These are phyloP conservation scores for Boeremia lycopersici DNA, from an alignment of 2,329 filamentous ascomycete species.

Conservation along the genomic window DNA sequence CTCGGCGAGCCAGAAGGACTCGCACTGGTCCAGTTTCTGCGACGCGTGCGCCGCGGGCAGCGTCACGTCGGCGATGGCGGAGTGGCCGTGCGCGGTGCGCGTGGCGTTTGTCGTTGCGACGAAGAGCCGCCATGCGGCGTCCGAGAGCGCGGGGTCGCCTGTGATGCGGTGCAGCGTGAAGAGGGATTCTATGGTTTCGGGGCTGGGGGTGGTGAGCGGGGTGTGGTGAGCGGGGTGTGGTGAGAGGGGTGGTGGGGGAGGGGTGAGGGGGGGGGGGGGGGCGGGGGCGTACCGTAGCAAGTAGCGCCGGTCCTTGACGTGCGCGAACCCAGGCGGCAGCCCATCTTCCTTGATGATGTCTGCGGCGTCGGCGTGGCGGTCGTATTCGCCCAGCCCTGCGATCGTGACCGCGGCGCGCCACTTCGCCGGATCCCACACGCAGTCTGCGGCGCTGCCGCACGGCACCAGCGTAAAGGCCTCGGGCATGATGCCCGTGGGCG, in stretches of 20 bases:
- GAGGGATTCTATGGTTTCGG: slow-evolving; percentile 85
- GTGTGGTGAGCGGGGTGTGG: too few relatives aligned
- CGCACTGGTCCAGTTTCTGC: slow-evolving; percentile 42
- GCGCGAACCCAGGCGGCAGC: slow-evolving; percentile 50
- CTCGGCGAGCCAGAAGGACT: slow-evolving; percentile 90
- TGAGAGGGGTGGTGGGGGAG: background rate
- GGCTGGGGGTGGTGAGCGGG: slow-evolving; percentile 55
- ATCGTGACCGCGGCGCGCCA: slow-evolving; percentile 50
- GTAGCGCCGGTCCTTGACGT: slow-evolving; percentile 48
- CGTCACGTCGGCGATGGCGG: slow-evolving; percentile 70
- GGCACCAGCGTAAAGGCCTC: slow-evolving; percentile 53
- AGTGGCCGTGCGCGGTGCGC: slow-evolving; percentile 69
- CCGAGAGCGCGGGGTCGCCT: slow-evolving; percentile 74
- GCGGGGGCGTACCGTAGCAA: slow-evolving; percentile 44
- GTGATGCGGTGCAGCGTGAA: slow-evolving; percentile 93
- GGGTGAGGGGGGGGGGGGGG: background rate
- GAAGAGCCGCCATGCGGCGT: slow-evolving; percentile 89
- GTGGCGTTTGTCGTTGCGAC: slow-evolving; percentile 71
- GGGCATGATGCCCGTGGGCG: slow-evolving; percentile 60
- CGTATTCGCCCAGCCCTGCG: slow-evolving; percentile 19
- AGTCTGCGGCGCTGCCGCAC: slow-evolving; percentile 51
- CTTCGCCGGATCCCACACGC: slow-evolving; percentile 51
- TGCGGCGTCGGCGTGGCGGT: slow-evolving; percentile 23
- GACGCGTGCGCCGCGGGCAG: slow-evolving; percentile 36
- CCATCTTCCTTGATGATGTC: slow-evolving; percentile 47